Conservation (phyloP, 169 alveolate genomes). For the Eimeria maxima region DNA sequence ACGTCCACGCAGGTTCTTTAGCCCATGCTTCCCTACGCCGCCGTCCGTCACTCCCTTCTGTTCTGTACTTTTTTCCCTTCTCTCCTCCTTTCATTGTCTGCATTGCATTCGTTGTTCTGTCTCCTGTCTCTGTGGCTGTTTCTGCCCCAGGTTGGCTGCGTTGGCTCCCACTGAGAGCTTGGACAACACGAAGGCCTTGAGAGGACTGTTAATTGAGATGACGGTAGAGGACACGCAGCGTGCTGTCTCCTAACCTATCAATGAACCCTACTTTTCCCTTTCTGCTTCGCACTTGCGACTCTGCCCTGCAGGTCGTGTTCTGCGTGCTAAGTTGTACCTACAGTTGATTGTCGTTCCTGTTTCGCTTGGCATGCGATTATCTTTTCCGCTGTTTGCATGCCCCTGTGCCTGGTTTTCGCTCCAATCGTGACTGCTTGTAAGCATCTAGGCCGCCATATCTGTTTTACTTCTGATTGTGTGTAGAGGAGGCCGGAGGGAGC, state of each 20-base stretch:
- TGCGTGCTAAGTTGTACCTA: neutral
- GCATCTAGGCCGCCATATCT: neutral
- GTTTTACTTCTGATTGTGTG: neutral
- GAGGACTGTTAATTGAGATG: neutral
- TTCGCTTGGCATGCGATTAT: neutral
- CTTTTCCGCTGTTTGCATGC: neutral
- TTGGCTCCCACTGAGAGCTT: neutral
- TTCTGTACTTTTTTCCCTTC: neutral
- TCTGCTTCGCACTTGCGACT: too few relatives aligned
- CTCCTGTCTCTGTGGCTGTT: neutral
- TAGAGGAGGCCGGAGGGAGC: constrained; percentile 4
- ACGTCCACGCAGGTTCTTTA: neutral
- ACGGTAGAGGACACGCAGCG: neutral
- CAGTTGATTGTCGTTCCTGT: neutral
- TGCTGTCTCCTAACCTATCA: neutral
- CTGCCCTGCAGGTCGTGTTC: neutral
- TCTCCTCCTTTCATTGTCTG: neutral
- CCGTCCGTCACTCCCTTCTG: neutral
- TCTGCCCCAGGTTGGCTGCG: neutral
- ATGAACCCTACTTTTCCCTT: neutral
- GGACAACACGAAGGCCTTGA: neutral
- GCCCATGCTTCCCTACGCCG: neutral
- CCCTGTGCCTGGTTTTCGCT: neutral
- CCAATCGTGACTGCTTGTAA: neutral
- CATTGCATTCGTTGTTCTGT: neutral